Conservation (phyloP, 352 stramenopile genomes). For the Phytopythium delawarense region DNA sequence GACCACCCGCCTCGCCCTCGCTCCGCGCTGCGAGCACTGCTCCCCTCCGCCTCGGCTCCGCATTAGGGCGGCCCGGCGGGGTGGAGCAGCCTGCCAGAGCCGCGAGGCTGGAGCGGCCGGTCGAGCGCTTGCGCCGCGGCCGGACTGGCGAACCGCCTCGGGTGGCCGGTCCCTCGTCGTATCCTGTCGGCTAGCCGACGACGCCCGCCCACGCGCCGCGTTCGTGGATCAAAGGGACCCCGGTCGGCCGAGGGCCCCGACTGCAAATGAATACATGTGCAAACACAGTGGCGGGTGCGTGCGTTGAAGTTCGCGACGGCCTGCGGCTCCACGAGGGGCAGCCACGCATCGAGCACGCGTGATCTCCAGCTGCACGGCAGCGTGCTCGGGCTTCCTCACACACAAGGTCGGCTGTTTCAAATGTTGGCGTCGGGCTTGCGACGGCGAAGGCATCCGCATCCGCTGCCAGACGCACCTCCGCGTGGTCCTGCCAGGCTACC, state of each 20-base stretch:
- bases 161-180: neutral
- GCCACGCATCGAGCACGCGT: too few species aligned
- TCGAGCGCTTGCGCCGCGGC: neutral
- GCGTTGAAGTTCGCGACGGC: neutral
- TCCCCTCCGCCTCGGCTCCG: neutral
- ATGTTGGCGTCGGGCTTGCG: too few species aligned
- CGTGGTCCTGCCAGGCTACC: too few species aligned
- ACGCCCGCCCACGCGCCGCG: neutral
- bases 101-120: neutral
- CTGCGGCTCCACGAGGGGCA: too few species aligned
- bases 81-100: neutral
- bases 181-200: neutral
- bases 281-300: neutral
- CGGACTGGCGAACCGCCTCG: neutral
- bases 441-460: too few species aligned
- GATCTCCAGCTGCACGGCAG: too few species aligned
- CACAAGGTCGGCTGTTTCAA: too few species aligned
- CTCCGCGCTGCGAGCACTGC: neutral
- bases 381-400: too few species aligned
- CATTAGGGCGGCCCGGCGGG: neutral
- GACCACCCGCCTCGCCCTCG: constrained; percentile 4
- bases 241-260: neutral
- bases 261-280: neutral
- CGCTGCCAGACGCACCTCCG: too few species aligned
- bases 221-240: neutral